Evolutionary conservation across 106 monocot genomes (phyloP).

Genomic region (Agapanthus africanus): DNA sequence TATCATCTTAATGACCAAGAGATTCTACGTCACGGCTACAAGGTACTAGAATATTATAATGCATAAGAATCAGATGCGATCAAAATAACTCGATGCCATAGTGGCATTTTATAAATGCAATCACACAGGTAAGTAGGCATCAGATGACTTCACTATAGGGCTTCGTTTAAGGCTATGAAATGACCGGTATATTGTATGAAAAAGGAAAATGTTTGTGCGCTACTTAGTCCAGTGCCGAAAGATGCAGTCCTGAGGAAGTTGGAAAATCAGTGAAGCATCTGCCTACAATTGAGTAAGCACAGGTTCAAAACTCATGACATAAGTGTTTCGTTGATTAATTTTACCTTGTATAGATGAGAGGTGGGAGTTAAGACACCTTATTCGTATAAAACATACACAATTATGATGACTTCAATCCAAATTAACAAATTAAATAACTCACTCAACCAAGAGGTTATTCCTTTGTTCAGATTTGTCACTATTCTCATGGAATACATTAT

Average conservation of each 20-base stretch:
- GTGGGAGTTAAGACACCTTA: neutral
- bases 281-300: neutral
- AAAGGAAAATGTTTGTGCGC: neutral
- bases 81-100: no score
- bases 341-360: neutral
- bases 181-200: neutral
- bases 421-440: no score
- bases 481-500: neutral
- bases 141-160: neutral
- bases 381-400: neutral
- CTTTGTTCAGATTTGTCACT: constrained; percentile 2
- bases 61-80: no score
- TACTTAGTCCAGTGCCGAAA: neutral
- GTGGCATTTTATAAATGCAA: no score
- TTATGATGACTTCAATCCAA: neutral
- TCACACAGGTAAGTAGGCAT: neutral
- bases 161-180: neutral
- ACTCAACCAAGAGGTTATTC: neutral
- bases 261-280: neutral
- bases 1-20: neutral
- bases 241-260: neutral
- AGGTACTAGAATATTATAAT: no score
- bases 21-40: no score
- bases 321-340: neutral
- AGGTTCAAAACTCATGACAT: neutral